Base-by-base conservation (phyloP, 2,329 filamentous ascomycete genomes). In the Aspergillus ruber region DNA sequence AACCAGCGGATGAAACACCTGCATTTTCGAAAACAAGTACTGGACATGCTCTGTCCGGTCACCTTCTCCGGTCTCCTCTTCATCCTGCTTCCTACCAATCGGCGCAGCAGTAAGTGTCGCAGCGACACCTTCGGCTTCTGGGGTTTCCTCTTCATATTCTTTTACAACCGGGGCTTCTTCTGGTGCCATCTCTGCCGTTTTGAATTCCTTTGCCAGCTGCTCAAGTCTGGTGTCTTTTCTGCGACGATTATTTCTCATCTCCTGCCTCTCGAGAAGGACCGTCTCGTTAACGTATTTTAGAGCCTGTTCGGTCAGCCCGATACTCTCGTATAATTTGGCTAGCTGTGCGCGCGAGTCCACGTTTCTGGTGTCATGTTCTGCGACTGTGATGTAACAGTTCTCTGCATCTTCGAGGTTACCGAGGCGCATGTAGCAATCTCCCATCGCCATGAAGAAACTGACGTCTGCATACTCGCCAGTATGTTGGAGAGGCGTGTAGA, bases 301-400 rank as follows among this genome's bases (percentile, higher is more conserved):
- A 1, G 90, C 90, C 59, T 88, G 82, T 58, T 90, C 85, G 18
- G 80, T 82, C 69, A 85, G 81, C 52, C 83, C 83, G 40, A 79
- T 79, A 53, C 78, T 82, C 63, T 94, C 88, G 60, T 94, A 95
- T 66, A 96, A 81, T 58, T 86, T 90, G 10, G 88, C 88, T 8
- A 96, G 75, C 57, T 88, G 82, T 25, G 87, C 82, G 35, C 88
- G 84, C 35, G 88, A 87, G 52, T 90, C 84, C 42, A 91, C 82
- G 49, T 85, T 83, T 36, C 81, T 75, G 40, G 83, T 74, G 52
- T 94, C 86, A 50, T 82, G 78, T 44, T 88, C 81, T 33, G 89
- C 82, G 9, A 90, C 82, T 2, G 81, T 81, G 20, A 88, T 78
- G 58, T 90, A 93, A 61, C 82, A 86, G 53, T 86, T 82, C 59